Evolutionary conservation across 2,329 filamentous ascomycete species (phyloP), one percentile per base, ranked within the genome.

Genomic region (Alternaria sp.): DNA sequence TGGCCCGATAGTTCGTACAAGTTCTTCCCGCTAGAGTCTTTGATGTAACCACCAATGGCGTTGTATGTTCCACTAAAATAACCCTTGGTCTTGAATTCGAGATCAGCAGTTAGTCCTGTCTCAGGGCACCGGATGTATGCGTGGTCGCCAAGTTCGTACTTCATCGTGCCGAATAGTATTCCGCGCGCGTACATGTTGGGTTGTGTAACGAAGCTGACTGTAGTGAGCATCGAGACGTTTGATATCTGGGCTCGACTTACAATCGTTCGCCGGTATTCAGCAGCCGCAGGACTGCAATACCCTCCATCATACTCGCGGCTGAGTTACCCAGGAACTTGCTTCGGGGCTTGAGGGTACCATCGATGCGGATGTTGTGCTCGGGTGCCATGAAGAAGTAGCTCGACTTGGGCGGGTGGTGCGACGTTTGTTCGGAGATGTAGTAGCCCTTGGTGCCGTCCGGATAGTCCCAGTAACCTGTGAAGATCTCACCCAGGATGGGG

Each of bases 331-430:
- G 81, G 74, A 99, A 99, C 75, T 91, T 96, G 81, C 94, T 97
- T 70, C 94, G 88, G 1, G 95, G 95, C 78, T 98, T 98, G 68
- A 99, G 84, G 4, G 93, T 96, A 20, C 95, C 95, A 73, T 99
- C 95, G 71, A 99, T 96, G 57, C 95, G 89, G 69, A 99, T 96
- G 75, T 96, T 84, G 75, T 98, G 93, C 55, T 96, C 89, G 3
- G 95, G 95, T 0, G 92, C 94, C 89, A 97, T 94, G 82, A 97
- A 99, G 79, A 99, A 99, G 83, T 99, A 99, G 80, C 93, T 97
- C 47, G 94, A 98, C 82, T 99, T 99, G 28, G 95, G 95, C 32
- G 95, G 95, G 75, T 99, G 95, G 78, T 99, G 95, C 28, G 94
- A 98, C 1, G 95, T 99, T 80, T 99, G 95, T 80, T 99, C 95